Base-by-base conservation (phyloP, 345 rosid genomes). In the Alliaria petiolata region DNA sequence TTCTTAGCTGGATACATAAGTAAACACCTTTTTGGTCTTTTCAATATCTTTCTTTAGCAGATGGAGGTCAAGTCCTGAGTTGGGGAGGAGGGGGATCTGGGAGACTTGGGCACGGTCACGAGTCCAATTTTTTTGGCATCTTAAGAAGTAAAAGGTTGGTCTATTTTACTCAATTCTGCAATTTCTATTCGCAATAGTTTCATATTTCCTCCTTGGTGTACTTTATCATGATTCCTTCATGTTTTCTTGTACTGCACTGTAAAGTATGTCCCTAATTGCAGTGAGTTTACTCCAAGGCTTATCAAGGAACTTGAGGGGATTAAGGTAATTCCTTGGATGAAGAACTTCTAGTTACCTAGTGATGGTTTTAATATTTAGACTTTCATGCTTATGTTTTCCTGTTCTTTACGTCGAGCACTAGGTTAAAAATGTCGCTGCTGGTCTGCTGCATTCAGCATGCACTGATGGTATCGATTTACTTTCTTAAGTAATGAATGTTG, bases 21-120 rank as follows among this genome's bases (percentile, higher is more conserved):
- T 36, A 56, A 31, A 13, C 56, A 15, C 50, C 50, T 60, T 31
- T 51, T 28, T 45, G 40, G 30, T 12, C 26, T 52, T 36, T 59
- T 55, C n/a, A 16, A 45, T 78, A 25, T 67, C 19, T 63, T 39
- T 38, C 78, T 30, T 72, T 52, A 22, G 34, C 75, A 93, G 98
- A 82, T 77, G 86, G 59, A 77, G 98, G 97, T 56, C 82, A 85
- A 76, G 84, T 86, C 66, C 76, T 93, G 65, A 91, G 98, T 66
- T 93, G 98, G 98, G 98, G 98, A 64, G 87, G 73, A 70, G 97
- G 88, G 33, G 92, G 86, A 15, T 83, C 83, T 63, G 95, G 97
- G 65, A 85, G 89, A 80, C 98, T 93, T 78, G 98, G 98, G 54
- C 96, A 93, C 71, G 95, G 91, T 51, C 86, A 81, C 69, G 80